These are phyloP conservation scores for Clavulina sp. DNA, from an alignment of 768 basidiomycete genomes.

Conservation along the genomic window DNA sequence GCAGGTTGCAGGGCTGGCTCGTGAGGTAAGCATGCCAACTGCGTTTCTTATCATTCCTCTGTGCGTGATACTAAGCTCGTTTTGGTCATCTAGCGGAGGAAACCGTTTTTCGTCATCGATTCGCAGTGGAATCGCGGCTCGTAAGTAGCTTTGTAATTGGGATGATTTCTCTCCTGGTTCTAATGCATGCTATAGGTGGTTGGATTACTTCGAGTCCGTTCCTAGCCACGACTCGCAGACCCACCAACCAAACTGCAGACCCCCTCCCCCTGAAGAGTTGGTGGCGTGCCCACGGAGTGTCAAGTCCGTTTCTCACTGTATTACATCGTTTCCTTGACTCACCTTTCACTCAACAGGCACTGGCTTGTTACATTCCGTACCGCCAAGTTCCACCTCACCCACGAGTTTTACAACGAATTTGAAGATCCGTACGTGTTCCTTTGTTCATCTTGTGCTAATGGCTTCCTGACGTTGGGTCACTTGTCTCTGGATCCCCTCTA, in stretches of 20 bases:
- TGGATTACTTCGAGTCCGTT: constrained; percentile 44
- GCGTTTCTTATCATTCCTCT: not conserved
- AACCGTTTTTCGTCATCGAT: constrained; percentile 54
- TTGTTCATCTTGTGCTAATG: not conserved
- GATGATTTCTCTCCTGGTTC: not conserved
- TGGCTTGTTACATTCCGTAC: constrained; percentile 48
- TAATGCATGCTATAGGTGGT: constrained; percentile 30
- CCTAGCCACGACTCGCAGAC: constrained; percentile 45
- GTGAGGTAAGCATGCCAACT: constrained; percentile 29
- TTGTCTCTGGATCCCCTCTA: constrained; percentile 13
- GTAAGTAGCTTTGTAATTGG: constrained; percentile 21
- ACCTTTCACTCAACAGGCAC: too few species aligned
- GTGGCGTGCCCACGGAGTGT: constrained; percentile 57
- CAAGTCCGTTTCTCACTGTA: constrained; percentile 26
- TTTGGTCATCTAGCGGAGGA: constrained; percentile 25
- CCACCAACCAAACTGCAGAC: constrained; percentile 42
- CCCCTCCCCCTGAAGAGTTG: constrained; percentile 48
- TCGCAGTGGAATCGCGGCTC: constrained; percentile 58
- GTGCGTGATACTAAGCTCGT: not conserved
- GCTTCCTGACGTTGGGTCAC: not conserved
- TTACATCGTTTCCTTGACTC: not conserved
- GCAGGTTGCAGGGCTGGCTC: constrained; percentile 46
- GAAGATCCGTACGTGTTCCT: constrained; percentile 38
- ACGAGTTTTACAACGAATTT: constrained; percentile 36
- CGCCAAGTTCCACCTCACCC: constrained; percentile 44